A percentile compares a stretch with the other conserved stretches of the same genome.
Conservation (phyloP, 305 asterid genomes). For the Petunia hybrid region DNA sequence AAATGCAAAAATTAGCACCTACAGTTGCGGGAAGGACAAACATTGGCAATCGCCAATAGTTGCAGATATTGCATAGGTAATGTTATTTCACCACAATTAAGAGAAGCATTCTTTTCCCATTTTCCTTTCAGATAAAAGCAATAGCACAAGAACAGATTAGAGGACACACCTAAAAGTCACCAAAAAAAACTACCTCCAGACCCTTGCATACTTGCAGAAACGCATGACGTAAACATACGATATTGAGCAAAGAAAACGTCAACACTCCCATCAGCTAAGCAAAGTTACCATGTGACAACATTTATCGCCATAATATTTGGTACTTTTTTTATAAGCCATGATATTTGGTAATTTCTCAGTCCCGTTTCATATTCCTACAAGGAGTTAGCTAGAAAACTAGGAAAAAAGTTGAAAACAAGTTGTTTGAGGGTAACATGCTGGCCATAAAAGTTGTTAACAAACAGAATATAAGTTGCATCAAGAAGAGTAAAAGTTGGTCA, state of each 20-base stretch:
- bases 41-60: conserved; percentile 23
- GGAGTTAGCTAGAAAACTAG: conserved; percentile 10
- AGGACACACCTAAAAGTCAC: conserved; percentile 13
- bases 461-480: background rate
- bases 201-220: background rate
- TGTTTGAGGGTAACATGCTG: background rate
- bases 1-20: background rate
- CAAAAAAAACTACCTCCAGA: background rate
- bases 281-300: background rate
- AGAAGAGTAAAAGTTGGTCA: conserved; percentile 23
- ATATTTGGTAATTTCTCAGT: background rate
- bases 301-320: background rate
- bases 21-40: background rate
- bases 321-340: background rate
- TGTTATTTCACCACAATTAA: no score
- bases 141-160: conserved; percentile 22
- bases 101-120: no score
- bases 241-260: background rate
- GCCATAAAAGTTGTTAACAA: background rate
- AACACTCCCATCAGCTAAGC: background rate
- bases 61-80: conserved; percentile 20
- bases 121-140: background rate
- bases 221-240: background rate
- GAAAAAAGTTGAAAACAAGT: background rate
- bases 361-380: conserved; percentile 1